Conservation (phyloP, 1,139 yeast species). For the Candida mesenterica region DNA sequence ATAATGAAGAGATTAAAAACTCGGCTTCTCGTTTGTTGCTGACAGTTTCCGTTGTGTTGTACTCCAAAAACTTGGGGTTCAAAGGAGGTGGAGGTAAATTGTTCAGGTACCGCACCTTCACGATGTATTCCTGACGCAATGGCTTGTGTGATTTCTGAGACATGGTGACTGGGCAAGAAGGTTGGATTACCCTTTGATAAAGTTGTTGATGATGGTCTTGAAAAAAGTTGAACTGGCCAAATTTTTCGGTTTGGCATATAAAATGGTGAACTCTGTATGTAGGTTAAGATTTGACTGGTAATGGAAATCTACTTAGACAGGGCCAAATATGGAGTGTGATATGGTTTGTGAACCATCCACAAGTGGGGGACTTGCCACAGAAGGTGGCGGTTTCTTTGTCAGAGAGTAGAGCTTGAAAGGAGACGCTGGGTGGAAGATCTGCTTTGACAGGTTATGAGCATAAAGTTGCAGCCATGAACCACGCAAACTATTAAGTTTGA, state of each 20-base stretch:
- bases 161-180: slow-evolving; percentile 18
- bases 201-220: not conserved
- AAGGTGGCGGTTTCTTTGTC: no score
- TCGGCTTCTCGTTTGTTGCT: slow-evolving; percentile 55
- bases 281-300: no score
- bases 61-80: slow-evolving; percentile 79
- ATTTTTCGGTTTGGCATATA: not conserved
- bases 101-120: slow-evolving; percentile 81
- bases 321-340: no score
- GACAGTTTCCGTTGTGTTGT: slow-evolving; percentile 39
- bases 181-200: not conserved
- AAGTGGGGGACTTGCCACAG: no score
- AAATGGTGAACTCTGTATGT: not conserved
- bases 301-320: no score
- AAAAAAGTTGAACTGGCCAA: not conserved
- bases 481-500: no score
- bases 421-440: no score
- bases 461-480: no score
- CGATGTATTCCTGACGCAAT: slow-evolving; percentile 81
- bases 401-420: no score
- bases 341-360: no score
- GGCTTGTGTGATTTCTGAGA: slow-evolving; percentile 32
- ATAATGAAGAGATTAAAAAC: slow-evolving; percentile 66
- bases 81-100: slow-evolving; percentile 92
- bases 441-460: no score